Base-by-base conservation (phyloP, 495 filamentous ascomycete species). In the Amniculicola lignicola region DNA sequence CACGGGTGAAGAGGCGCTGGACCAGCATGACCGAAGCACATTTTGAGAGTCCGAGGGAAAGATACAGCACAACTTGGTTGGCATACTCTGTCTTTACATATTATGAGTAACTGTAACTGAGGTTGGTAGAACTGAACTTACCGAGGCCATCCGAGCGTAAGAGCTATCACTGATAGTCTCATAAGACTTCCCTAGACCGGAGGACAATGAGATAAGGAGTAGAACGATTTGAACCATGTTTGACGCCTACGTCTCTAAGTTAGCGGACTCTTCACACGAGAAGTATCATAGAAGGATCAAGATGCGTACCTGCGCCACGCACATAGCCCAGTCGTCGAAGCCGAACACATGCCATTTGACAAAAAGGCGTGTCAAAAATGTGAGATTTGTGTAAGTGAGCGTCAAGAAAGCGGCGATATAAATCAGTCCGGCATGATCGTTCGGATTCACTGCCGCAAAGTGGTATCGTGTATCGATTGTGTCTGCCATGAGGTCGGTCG, bases 301-400 rank as follows among this genome's bases (percentile, higher is more conserved):
- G 6, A 16, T 40, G 12, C 35, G 25, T 60, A 59, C 56, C 55
- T 57, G 59, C 18, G 62, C 53, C 36, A 43, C 58, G 14, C 21
- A 40, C 6, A 36, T 56, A 18, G 48, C 49, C 62, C 57, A 64
- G 36, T 64, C 62, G 25, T 64, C 62, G 12, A 48, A 41, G 0
- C 62, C 62, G 45, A 64, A 61, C 6, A 55, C 46, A 12, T 52
- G 28, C 46, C 57, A 54, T 39, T 64, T 64, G 33, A 64, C 53
- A 25, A 46, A 52, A 36, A 39, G 53, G 35, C 62, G 25, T 11
- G 56, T 39, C 12, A 61, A 3, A 19, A 64, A 58, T 6, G 57
- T 44, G 16, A 64, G 28, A 3, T 37, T 24, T 9, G 62, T 41
- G 36, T 64, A 64, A 15, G 45, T 55, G 19, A 59, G 38, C 5